phyloP scores from a whole-genome alignment of 139 green algal genomes.

The Chlorella sp. region DNA sequence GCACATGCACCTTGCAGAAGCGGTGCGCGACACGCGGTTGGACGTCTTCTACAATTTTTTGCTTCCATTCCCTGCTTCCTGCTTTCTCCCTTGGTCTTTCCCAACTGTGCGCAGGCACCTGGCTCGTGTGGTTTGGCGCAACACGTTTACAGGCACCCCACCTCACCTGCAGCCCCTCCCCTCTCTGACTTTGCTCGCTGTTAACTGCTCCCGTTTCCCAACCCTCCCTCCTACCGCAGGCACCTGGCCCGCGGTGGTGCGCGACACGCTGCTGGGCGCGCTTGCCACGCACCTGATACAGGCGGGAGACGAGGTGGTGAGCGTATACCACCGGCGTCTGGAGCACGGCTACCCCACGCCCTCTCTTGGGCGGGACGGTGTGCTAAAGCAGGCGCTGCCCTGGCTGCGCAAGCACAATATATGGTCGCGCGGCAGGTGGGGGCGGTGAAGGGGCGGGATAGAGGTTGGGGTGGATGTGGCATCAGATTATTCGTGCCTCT shows the following conservation, averaged over 20 bases:
- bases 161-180: no score
- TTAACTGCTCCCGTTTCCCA: not conserved
- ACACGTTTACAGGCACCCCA: no score
- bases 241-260: slow-evolving; percentile 73
- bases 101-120: no score
- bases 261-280: slow-evolving; percentile 80
- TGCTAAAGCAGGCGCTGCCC: slow-evolving; percentile 86
- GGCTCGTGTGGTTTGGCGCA: no score
- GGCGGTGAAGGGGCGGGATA: no score
- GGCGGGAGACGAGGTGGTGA: slow-evolving; percentile 78
- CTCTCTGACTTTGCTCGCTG: not conserved
- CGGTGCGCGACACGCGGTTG: no score
- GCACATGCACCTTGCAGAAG: no score
- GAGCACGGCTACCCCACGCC: slow-evolving; percentile 93
- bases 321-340: slow-evolving; percentile 84
- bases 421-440: slow-evolving; percentile 80
- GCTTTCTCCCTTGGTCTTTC: no score
- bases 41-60: no score
- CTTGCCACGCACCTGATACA: slow-evolving; percentile 80
- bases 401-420: slow-evolving; percentile 81
- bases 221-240: slow-evolving; percentile 34
- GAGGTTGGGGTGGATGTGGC: no score
- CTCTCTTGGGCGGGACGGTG: slow-evolving; percentile 73
- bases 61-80: no score
- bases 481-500: no score